A percentile compares a stretch with the other conserved stretches of the same genome.
Conservation (phyloP, 2,329 filamentous ascomycete species). For the Nigrospora oryzae region DNA sequence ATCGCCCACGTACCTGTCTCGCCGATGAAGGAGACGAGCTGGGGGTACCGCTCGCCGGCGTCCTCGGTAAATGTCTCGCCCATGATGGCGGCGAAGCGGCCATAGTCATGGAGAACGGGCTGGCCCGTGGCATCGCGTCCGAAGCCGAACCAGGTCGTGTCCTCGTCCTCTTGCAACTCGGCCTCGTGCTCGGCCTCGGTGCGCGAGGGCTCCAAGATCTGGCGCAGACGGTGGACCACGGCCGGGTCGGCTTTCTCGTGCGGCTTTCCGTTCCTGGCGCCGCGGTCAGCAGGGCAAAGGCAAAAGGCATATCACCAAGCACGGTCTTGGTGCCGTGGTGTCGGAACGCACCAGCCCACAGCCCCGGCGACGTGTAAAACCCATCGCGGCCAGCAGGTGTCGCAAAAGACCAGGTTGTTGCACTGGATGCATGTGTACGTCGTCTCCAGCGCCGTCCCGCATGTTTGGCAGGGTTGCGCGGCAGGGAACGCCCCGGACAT, state of each 20-base stretch:
- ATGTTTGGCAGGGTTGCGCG: slow-evolving; percentile 20
- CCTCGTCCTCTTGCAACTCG: slow-evolving; percentile 20
- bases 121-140: slow-evolving; percentile 19
- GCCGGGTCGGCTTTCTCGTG: slow-evolving; percentile 21
- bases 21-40: slow-evolving; percentile 33
- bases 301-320: too few relatives aligned
- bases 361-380: slow-evolving; percentile 12
- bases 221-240: slow-evolving; percentile 19
- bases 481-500: slow-evolving; percentile 1
- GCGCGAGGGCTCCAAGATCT: slow-evolving; percentile 21
- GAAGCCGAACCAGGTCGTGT: slow-evolving; percentile 24
- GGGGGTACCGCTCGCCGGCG: slow-evolving; percentile 22
- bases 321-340: background rate
- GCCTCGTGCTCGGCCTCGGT: slow-evolving; percentile 20
- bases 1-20: slow-evolving; percentile 22
- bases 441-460: slow-evolving; percentile 15
- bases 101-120: slow-evolving; percentile 22
- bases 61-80: slow-evolving; percentile 18
- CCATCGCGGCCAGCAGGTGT: slow-evolving; percentile 21
- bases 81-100: slow-evolving; percentile 34
- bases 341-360: slow-evolving; percentile 5
- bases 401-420: slow-evolving; percentile 23
- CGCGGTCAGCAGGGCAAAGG: slow-evolving; percentile 5
- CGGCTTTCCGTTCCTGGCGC: slow-evolving; percentile 20
- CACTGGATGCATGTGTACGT: slow-evolving; percentile 22